These are phyloP conservation scores for Tetrapisispora arboricola DNA, from an alignment of 805 yeast species.

Conservation along the genomic window DNA sequence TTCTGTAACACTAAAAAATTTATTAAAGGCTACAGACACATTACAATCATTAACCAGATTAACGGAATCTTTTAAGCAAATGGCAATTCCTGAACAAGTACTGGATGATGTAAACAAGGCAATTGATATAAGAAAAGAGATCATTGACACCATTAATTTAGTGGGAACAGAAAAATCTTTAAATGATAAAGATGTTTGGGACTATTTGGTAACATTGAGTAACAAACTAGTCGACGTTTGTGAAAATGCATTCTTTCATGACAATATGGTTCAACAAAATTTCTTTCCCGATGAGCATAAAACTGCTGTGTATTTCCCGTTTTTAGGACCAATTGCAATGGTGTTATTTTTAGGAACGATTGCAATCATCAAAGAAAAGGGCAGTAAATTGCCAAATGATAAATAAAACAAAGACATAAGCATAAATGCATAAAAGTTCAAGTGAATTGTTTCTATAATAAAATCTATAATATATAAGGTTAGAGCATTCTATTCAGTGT, in stretches of 20 bases:
- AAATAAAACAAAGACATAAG: background rate
- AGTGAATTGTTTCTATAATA: too few species aligned
- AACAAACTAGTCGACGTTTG: constrained; percentile 30
- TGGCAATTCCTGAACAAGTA: constrained; percentile 75
- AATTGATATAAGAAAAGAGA: constrained; percentile 30
- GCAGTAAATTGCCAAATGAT: background rate
- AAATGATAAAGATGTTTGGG: constrained; percentile 23
- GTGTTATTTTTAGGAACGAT: constrained; percentile 47
- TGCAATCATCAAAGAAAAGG: constrained; percentile 34
- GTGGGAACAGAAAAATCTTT: constrained; percentile 17
- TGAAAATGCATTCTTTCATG: constrained; percentile 77
- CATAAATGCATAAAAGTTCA: background rate
- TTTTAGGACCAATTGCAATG: constrained; percentile 74
- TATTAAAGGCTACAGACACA: constrained; percentile 57
- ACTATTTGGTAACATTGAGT: constrained; percentile 49
- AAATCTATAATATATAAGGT: too few species aligned
- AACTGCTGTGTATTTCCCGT: constrained; percentile 85
- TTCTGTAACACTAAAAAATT: constrained; percentile 44
- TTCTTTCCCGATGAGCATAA: constrained; percentile 95
- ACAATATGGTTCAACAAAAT: constrained; percentile 90
- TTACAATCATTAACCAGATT: constrained; percentile 63
- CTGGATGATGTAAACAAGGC: constrained; percentile 46
- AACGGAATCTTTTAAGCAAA: constrained; percentile 58
- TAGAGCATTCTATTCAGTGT: too few species aligned
- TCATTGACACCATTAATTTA: constrained; percentile 11